phyloP scores from a whole-genome alignment of 2,329 filamentous ascomycete species.

The Diplodia seriata region DNA sequence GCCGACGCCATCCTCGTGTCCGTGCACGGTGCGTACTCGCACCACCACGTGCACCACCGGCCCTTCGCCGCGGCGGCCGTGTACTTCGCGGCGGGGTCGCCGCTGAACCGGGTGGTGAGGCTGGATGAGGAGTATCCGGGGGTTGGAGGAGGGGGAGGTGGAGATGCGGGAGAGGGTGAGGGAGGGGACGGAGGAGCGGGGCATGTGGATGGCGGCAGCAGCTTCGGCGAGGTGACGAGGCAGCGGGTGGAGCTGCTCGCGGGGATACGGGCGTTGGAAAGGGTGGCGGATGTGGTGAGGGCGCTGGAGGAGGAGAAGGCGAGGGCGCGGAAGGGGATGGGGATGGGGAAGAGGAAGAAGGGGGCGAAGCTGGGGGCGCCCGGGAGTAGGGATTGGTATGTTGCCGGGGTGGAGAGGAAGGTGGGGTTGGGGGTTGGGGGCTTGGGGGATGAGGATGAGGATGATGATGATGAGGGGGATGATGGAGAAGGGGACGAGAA shows the following conservation, averaged over 20 bases:
- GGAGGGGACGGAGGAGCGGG: not conserved
- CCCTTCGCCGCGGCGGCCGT: not conserved
- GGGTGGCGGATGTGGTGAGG: constrained; percentile 3
- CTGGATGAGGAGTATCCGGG: not conserved
- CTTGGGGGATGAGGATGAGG: not conserved
- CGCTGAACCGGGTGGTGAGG: not conserved
- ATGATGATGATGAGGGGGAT: not conserved
- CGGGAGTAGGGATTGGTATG: not conserved
- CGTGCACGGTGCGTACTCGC: not conserved
- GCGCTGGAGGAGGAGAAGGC: not conserved
- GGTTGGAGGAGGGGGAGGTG: not conserved
- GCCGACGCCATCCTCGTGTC: constrained; percentile 26
- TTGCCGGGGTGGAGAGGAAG: not conserved
- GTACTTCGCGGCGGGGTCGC: not conserved
- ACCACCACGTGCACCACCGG: not conserved
- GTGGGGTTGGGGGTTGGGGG: not conserved
- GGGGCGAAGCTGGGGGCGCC: not conserved
- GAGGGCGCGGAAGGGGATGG: not conserved
- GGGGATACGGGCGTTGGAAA: constrained; percentile 18
- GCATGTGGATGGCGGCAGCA: not conserved
- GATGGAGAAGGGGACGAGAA: not conserved
- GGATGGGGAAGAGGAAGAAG: not conserved
- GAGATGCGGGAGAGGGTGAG: not conserved
- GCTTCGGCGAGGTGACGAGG: not conserved
- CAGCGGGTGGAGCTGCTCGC: constrained; percentile 16